Percentiles rank a stretch among this genome's conserved stretches.
phyloP scores from a whole-genome alignment of 805 yeast species.

The Kluyveromyces nonfermentans region DNA sequence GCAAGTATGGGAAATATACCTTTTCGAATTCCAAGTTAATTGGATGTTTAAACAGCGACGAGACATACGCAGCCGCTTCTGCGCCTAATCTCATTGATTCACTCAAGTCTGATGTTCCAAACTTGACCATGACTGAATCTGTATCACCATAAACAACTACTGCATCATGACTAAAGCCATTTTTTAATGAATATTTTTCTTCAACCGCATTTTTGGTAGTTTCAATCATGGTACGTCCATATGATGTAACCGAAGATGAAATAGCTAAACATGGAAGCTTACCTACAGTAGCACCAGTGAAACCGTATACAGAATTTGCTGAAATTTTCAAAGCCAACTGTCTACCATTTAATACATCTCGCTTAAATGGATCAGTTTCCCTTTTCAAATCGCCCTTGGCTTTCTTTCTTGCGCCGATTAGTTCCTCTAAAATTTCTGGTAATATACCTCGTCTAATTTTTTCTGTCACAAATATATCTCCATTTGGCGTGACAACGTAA shows the following conservation, averaged over 20 bases:
- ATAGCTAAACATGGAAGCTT: conserved; percentile 94
- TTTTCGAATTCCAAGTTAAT: conserved; percentile 94
- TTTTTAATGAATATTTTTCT: conserved; percentile 62
- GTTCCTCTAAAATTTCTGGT: conserved; percentile 85
- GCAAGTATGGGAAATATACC: conserved; percentile 86
- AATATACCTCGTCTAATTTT: conserved; percentile 69
- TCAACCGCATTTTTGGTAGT: conserved; percentile 81
- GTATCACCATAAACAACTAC: conserved; percentile 97
- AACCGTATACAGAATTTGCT: conserved; percentile 97
- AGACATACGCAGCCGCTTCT: conserved; percentile 87
- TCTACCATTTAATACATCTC: conserved; percentile 92
- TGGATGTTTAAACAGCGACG: conserved; percentile 69
- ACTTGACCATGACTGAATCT: conserved; percentile 98
- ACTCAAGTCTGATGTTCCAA: conserved; percentile 71
- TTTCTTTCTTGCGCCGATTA: conserved; percentile 82
- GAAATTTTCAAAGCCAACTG: conserved; percentile 93
- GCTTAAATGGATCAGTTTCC: conserved; percentile 89
- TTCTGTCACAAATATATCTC: conserved; percentile 77
- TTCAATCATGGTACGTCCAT: conserved; percentile 96
- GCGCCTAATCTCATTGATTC: conserved; percentile 88
- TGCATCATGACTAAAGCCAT: conserved; percentile 80
- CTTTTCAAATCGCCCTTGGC: conserved; percentile 86
- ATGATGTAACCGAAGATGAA: conserved; percentile 90
- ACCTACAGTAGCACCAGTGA: conserved; percentile 98
- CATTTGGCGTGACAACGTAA: conserved; percentile 82